Evolutionary conservation across 192 early-diverging fungal species (phyloP).

Genomic region (Blastocladiella britannica): DNA sequence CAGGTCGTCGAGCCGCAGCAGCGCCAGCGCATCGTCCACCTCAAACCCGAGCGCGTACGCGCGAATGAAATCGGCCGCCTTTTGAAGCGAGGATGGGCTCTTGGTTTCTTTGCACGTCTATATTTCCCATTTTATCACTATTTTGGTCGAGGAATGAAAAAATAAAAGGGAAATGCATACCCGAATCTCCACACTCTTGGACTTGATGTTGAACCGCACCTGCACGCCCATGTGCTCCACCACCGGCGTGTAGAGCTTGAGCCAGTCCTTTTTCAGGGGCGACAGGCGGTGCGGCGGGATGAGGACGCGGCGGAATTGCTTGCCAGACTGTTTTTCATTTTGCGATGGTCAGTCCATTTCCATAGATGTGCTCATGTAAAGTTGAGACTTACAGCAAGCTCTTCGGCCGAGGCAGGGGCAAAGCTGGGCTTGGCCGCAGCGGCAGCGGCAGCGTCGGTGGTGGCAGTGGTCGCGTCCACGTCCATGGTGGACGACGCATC

Average conservation of each 20-base stretch:
- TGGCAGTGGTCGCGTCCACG: constrained; percentile 23
- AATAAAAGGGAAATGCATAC: constrained; percentile 12
- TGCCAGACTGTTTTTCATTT: constrained; percentile 14
- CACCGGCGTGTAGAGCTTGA: constrained; percentile 88
- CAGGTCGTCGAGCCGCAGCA: constrained; percentile 88
- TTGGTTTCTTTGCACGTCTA: constrained; percentile 62
- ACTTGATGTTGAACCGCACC: constrained; percentile 82
- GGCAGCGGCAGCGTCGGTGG: constrained; percentile 8
- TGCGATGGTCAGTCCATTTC: constrained; percentile 1
- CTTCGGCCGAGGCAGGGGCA: constrained; percentile 31
- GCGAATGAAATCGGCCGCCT: constrained; percentile 87
- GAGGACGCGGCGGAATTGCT: constrained; percentile 54
- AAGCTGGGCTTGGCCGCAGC: constrained; percentile 41
- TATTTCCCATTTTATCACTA: constrained; percentile 3
- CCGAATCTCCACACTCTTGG: constrained; percentile 70
- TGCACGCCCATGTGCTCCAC: constrained; percentile 91
- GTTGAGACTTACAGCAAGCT: constrained; percentile 8
- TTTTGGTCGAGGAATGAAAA: neutral
- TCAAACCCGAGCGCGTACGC: constrained; percentile 90
- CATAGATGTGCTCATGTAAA: neutral
- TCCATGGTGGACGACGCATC: no score
- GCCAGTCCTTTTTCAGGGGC: constrained; percentile 80
- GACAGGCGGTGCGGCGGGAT: constrained; percentile 87
- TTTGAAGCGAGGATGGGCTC: constrained; percentile 78
- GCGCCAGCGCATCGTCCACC: constrained; percentile 77